phyloP scores from a whole-genome alignment of 2,329 filamentous ascomycete species.

The Pestalotiopsis sp. region DNA sequence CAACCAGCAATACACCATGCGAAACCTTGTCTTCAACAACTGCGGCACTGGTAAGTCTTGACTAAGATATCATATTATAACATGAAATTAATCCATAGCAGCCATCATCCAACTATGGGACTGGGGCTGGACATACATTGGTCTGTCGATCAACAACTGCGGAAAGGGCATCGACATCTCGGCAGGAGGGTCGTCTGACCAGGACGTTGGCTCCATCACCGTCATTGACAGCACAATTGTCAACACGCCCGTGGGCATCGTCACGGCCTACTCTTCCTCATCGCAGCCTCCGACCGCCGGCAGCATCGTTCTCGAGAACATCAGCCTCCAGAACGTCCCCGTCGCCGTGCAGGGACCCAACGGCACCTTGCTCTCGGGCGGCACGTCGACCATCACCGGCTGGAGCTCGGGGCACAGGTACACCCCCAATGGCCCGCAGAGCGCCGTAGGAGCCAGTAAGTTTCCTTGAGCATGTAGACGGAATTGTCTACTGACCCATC shows the following conservation, averaged over 20 bases:
- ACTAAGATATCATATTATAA: background rate
- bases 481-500: background rate
- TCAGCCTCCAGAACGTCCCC: slow-evolving; percentile 38
- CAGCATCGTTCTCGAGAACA: slow-evolving; percentile 59
- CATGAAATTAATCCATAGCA: slow-evolving; percentile 4
- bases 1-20: slow-evolving; percentile 71
- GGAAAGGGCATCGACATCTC: slow-evolving; percentile 63
- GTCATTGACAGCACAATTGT: slow-evolving; percentile 71
- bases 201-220: slow-evolving; percentile 71
- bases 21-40: slow-evolving; percentile 67
- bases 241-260: slow-evolving; percentile 65
- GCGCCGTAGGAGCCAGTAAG: slow-evolving; percentile 47
- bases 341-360: slow-evolving; percentile 41
- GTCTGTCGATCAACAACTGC: slow-evolving; percentile 61
- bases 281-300: slow-evolving; percentile 50
- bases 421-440: slow-evolving; percentile 39
- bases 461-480: background rate
- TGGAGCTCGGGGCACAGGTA: slow-evolving; percentile 74
- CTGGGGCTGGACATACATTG: slow-evolving; percentile 73
- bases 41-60: slow-evolving; percentile 54
- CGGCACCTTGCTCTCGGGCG: slow-evolving; percentile 57
- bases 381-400: slow-evolving; percentile 52
- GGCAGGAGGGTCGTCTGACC: slow-evolving; percentile 46
- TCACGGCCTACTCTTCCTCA: slow-evolving; percentile 56
- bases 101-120: slow-evolving; percentile 73